These are phyloP conservation scores for Lentinula boryana DNA, from an alignment of 768 basidiomycete genomes.

Conservation along the genomic window DNA sequence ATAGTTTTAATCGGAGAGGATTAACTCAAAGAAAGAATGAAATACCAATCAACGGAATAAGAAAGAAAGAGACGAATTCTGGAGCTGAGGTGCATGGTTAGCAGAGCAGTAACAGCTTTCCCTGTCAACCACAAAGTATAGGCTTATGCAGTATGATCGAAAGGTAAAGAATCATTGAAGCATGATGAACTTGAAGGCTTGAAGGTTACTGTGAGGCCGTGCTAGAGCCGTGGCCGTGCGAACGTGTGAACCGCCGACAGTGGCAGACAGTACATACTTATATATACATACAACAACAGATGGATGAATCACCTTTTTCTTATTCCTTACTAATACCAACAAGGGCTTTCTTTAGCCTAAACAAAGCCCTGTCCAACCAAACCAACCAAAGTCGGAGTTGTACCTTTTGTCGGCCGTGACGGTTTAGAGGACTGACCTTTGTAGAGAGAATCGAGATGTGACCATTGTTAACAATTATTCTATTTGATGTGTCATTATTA, in stretches of 20 bases:
- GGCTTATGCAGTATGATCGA: too few relatives aligned
- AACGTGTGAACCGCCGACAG: too few relatives aligned
- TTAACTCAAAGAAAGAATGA: not conserved
- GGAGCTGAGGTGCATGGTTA: not conserved
- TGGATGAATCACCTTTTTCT: too few relatives aligned
- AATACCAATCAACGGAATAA: slow-evolving; percentile 1
- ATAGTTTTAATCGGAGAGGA: not conserved
- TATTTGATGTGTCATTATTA: too few relatives aligned
- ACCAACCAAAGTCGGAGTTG: not conserved
- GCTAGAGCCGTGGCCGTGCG: too few relatives aligned
- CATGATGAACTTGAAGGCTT: not conserved
- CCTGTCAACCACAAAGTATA: too few relatives aligned
- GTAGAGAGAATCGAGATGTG: too few relatives aligned
- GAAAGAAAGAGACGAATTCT: not conserved
- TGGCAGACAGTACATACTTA: too few relatives aligned
- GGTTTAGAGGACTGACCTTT: not conserved
- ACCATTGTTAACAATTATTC: too few relatives aligned
- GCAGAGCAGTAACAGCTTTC: not conserved
- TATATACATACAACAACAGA: too few relatives aligned
- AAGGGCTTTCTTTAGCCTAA: too few relatives aligned
- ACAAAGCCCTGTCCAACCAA: not conserved
- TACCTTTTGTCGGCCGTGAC: not conserved
- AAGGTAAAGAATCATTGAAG: not conserved
- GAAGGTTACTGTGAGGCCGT: not conserved
- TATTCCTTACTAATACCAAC: too few relatives aligned